These are phyloP conservation scores for Chytridium lagenaria DNA, from an alignment of 371 early-diverging fungal species.

Conservation along the genomic window DNA sequence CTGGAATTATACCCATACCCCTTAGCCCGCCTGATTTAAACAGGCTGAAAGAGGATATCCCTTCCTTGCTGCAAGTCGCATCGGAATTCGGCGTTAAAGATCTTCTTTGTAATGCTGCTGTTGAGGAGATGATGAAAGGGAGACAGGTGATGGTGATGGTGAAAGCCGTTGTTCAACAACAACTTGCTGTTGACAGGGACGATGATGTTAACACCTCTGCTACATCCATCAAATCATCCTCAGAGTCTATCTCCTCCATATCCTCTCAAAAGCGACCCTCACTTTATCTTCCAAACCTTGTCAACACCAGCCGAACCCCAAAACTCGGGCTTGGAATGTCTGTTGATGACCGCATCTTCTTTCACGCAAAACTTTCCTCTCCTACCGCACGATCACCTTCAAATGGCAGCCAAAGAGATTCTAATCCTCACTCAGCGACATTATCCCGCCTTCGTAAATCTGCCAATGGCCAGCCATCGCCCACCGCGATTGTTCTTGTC, in stretches of 20 bases:
- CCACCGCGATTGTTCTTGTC: constrained; percentile 61
- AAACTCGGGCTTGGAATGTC: constrained; percentile 50
- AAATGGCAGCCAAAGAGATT: not conserved
- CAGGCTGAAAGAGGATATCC: constrained; percentile 73
- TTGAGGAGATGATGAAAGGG: constrained; percentile 70
- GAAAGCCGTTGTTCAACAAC: constrained; percentile 24
- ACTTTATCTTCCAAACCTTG: constrained; percentile 32
- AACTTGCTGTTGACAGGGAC: not conserved
- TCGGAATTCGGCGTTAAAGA: constrained; percentile 63
- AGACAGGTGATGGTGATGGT: constrained; percentile 51
- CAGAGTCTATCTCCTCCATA: constrained; percentile 4
- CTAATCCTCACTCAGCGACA: not conserved
- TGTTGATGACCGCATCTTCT: constrained; percentile 61
- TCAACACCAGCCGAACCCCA: constrained; percentile 36
- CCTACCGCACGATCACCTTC: constrained; percentile 6
- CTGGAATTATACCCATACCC: constrained; percentile 78
- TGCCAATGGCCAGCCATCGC: not conserved
- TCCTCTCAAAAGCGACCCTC: constrained; percentile 39
- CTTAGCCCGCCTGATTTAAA: constrained; percentile 69
- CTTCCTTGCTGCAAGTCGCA: constrained; percentile 63
- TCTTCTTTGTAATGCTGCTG: constrained; percentile 67
- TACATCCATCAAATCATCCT: not conserved
- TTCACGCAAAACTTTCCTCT: constrained; percentile 53
- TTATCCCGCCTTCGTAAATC: not conserved
- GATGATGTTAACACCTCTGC: constrained; percentile 12